Evolutionary conservation across 495 filamentous ascomycete genomes (phyloP).

Genomic region (Penicillium argentinense): DNA sequence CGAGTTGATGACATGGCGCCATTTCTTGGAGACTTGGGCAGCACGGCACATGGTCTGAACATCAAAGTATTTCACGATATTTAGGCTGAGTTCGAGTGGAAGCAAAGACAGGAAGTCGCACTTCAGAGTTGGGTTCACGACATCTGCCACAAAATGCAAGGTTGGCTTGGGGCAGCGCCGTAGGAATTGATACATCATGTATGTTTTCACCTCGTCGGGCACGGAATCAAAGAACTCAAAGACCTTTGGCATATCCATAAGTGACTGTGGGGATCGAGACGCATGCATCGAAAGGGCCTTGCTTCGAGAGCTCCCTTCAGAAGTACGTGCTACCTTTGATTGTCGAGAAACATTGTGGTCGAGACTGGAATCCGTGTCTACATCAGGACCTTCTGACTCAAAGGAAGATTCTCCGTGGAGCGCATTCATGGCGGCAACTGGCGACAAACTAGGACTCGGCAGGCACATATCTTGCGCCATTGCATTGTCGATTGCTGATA

Average conservation of each 20-base stretch:
- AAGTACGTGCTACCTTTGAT: conserved; percentile 20
- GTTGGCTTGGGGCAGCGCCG: conserved; percentile 86
- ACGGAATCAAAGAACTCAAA: conserved; percentile 88
- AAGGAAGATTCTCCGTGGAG: conserved; percentile 47
- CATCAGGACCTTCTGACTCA: conserved; percentile 44
- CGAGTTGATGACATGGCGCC: conserved; percentile 84
- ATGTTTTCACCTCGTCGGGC: conserved; percentile 83
- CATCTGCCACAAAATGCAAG: conserved; percentile 84
- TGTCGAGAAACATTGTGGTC: conserved; percentile 36
- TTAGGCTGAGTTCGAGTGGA: conserved; percentile 81
- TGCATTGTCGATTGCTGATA: conserved; percentile 53
- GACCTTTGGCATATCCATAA: conserved; percentile 79
- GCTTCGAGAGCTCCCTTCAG: conserved; percentile 12
- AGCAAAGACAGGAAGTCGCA: conserved; percentile 86
- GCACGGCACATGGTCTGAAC: conserved; percentile 84
- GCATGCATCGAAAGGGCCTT: conserved; percentile 12
- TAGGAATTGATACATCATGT: conserved; percentile 94
- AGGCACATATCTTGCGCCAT: conserved; percentile 84
- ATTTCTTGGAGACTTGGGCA: conserved; percentile 91
- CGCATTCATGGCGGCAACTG: conserved; percentile 77
- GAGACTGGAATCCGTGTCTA: conserved; percentile 47
- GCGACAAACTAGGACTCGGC: conserved; percentile 92
- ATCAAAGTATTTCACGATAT: conserved; percentile 85
- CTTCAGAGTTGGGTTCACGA: conserved; percentile 95
- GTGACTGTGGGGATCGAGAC: conserved; percentile 36